Conservation (phyloP, 768 basidiomycete species). For the Pleurotus giganteus region DNA sequence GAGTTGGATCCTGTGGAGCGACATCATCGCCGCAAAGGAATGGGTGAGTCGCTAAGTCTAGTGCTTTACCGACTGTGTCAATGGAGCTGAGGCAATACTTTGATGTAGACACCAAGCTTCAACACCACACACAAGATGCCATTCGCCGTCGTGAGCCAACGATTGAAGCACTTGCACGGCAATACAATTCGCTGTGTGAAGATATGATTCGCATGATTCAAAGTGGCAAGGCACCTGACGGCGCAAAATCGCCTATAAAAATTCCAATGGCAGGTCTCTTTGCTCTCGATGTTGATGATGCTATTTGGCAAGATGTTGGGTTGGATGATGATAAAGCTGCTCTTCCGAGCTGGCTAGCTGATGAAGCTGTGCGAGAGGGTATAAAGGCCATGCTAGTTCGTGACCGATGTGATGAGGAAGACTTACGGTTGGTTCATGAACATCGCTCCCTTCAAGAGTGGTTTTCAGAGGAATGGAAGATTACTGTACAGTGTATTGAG, state of each 20-base stretch:
- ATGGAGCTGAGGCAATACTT: not conserved
- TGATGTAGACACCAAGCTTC: slow-evolving; percentile 14
- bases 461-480: not conserved
- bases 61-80: no score
- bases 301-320: slow-evolving; percentile 28
- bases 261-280: slow-evolving; percentile 21
- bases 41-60: no score
- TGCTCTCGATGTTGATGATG: slow-evolving; percentile 25
- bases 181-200: slow-evolving; percentile 20
- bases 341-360: not conserved
- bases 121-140: slow-evolving; percentile 12
- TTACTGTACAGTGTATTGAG: not conserved
- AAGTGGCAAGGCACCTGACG: slow-evolving; percentile 15
- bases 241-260: slow-evolving; percentile 14
- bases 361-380: not conserved
- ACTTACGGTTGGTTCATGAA: not conserved
- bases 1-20: slow-evolving; percentile 14
- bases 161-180: slow-evolving; percentile 13
- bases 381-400: not conserved
- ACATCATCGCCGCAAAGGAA: slow-evolving; percentile 4
- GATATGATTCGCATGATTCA: slow-evolving; percentile 17
- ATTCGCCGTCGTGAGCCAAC: slow-evolving; percentile 16
- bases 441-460: not conserved
- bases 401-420: not conserved
- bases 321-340: slow-evolving; percentile 18